These are phyloP conservation scores for Erodium texanum DNA, from an alignment of 441 rosid species.

Conservation along the genomic window DNA sequence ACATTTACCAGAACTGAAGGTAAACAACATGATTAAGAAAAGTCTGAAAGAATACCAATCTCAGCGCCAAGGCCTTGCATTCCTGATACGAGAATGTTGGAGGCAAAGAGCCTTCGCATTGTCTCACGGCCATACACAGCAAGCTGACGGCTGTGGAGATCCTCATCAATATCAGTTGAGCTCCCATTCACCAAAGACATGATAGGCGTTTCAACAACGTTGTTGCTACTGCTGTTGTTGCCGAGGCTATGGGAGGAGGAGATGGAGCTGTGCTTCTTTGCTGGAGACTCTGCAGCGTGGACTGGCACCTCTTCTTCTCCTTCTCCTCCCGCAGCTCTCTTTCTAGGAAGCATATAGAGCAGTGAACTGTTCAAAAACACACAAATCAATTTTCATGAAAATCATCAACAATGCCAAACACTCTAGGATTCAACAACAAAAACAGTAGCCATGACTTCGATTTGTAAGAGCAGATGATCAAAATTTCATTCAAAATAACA, in stretches of 20 bases:
- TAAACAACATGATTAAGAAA: background rate
- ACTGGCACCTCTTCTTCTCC: slow-evolving; percentile 23
- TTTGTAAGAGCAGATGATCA: background rate
- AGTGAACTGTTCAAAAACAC: slow-evolving; percentile 36
- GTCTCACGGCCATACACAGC: slow-evolving; percentile 95
- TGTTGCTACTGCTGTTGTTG: slow-evolving; percentile 13
- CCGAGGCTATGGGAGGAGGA: slow-evolving; percentile 21
- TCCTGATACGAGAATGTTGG: slow-evolving; percentile 71
- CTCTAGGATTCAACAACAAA: background rate
- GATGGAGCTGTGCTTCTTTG: slow-evolving; percentile 38
- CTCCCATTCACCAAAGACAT: slow-evolving; percentile 64
- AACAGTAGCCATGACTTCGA: background rate
- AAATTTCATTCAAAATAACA: no score
- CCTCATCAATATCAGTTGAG: slow-evolving; percentile 71
- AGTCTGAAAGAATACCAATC: slow-evolving; percentile 41
- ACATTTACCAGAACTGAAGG: background rate
- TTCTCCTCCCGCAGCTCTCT: slow-evolving; percentile 46
- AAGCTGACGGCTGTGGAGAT: slow-evolving; percentile 90
- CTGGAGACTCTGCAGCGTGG: slow-evolving; percentile 28
- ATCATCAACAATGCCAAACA: slow-evolving; percentile 5
- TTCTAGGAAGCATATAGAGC: slow-evolving; percentile 63
- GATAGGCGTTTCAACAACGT: slow-evolving; percentile 23
- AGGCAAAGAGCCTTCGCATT: slow-evolving; percentile 77
- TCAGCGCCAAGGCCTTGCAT: slow-evolving; percentile 86
- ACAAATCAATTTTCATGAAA: background rate